phyloP scores from a whole-genome alignment of 148 eudicot genomes.

The Polygonum maritimum region DNA sequence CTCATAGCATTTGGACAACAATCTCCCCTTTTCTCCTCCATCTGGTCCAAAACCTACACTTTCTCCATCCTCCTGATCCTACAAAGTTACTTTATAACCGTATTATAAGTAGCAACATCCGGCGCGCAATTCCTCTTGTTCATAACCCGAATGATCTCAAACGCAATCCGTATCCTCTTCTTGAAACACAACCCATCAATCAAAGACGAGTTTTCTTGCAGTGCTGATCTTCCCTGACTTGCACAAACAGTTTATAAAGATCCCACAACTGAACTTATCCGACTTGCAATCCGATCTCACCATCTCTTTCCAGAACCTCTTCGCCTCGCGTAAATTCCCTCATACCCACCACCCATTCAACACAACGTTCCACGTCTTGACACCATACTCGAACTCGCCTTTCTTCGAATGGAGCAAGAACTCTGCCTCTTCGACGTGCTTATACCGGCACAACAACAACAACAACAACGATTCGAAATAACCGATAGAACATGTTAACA shows the following conservation, averaged over 20 bases:
- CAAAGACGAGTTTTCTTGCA: constrained; percentile 42
- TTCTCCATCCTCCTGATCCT: constrained; percentile 55
- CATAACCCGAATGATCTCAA: constrained; percentile 49
- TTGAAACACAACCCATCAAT: constrained; percentile 81
- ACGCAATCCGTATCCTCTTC: constrained; percentile 71
- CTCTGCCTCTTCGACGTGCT: constrained; percentile 77
- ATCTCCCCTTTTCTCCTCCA: constrained; percentile 54
- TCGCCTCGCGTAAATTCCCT: constrained; percentile 64
- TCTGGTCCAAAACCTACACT: constrained; percentile 52
- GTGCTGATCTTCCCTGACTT: constrained; percentile 65
- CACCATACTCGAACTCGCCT: constrained; percentile 35
- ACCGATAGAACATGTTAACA: constrained; percentile 33
- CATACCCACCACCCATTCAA: constrained; percentile 80
- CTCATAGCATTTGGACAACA: constrained; percentile 59
- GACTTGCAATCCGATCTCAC: constrained; percentile 40
- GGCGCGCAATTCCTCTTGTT: constrained; percentile 41
- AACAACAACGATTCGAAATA: constrained; percentile 63
- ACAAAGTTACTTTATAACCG: constrained; percentile 63
- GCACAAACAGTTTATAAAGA: constrained; percentile 49
- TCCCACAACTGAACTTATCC: constrained; percentile 59
- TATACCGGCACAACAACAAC: constrained; percentile 60
- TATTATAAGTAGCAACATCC: constrained; percentile 56
- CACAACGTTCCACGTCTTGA: constrained; percentile 68
- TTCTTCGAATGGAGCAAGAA: constrained; percentile 46
- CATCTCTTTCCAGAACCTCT: constrained; percentile 75